Evolutionary conservation across 768 basidiomycete species (phyloP).

Genomic region (Paxillus involutus): DNA sequence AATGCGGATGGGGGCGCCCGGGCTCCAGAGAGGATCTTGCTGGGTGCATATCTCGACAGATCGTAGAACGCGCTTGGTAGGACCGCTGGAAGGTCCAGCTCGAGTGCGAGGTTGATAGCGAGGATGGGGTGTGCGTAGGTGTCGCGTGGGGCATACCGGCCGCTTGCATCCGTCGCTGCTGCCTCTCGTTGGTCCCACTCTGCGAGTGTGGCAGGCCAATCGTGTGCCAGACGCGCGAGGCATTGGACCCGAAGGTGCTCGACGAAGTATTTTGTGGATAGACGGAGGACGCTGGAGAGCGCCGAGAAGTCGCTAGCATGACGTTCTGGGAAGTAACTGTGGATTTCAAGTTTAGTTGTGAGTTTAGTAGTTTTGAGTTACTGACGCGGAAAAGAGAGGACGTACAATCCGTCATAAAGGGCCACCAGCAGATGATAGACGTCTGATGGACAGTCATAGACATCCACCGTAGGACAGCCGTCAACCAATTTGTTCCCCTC

Average conservation of each 20-base stretch:
- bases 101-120: constrained; percentile 66
- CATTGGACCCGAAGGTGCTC: constrained; percentile 64
- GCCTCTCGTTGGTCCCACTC: constrained; percentile 72
- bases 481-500: constrained; percentile 48
- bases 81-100: constrained; percentile 55
- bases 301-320: constrained; percentile 56
- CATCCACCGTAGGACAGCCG: constrained; percentile 55
- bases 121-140: constrained; percentile 66
- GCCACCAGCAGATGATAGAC: constrained; percentile 65
- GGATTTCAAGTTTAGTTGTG: neutral
- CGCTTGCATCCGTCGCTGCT: constrained; percentile 45
- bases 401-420: constrained; percentile 77
- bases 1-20: constrained; percentile 32
- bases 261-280: constrained; percentile 77
- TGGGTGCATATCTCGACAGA: constrained; percentile 69
- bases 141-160: constrained; percentile 60
- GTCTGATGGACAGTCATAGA: constrained; percentile 68
- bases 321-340: constrained; percentile 54
- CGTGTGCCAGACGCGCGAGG: constrained; percentile 53
- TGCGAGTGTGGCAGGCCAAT: constrained; percentile 67
- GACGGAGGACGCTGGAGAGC: constrained; percentile 63
- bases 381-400: constrained; percentile 3
- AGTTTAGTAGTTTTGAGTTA: neutral
- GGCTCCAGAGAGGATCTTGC: constrained; percentile 61
- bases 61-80: constrained; percentile 77